phyloP scores from a whole-genome alignment of 495 filamentous ascomycete genomes.

The Xylaria cubensis region DNA sequence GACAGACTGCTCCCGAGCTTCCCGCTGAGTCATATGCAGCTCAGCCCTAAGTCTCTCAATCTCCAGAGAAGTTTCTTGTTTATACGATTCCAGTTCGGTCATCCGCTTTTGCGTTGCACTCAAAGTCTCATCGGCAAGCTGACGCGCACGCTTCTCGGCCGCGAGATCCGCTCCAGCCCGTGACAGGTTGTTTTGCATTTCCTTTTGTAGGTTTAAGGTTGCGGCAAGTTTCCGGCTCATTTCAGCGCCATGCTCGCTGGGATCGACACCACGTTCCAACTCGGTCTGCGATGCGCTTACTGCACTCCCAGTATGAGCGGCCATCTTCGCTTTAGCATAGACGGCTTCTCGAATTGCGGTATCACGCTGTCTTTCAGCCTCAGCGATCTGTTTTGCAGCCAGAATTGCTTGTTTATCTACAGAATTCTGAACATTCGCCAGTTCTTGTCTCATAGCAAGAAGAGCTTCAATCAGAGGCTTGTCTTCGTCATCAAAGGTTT shows the following conservation, averaged over 20 bases:
- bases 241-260: constrained; percentile 72
- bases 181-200: constrained; percentile 74
- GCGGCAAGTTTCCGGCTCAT: constrained; percentile 82
- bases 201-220: constrained; percentile 77
- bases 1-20: constrained; percentile 78
- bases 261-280: constrained; percentile 62
- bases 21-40: constrained; percentile 76
- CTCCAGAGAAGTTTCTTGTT: constrained; percentile 81
- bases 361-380: constrained; percentile 92
- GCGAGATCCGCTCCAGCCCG: constrained; percentile 71
- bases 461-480: constrained; percentile 92
- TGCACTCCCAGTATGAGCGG: constrained; percentile 74
- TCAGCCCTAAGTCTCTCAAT: constrained; percentile 84
- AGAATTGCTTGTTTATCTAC: constrained; percentile 84
- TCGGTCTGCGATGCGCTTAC: constrained; percentile 75
- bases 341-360: constrained; percentile 89
- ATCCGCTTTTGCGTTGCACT: constrained; percentile 83
- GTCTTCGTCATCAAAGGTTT: constrained; percentile 87
- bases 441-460: constrained; percentile 83
- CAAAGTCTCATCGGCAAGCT: constrained; percentile 86
- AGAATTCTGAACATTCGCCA: constrained; percentile 82
- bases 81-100: constrained; percentile 78
- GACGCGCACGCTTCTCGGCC: constrained; percentile 77
- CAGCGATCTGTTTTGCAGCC: constrained; percentile 87
- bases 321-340: constrained; percentile 92